Evolutionary conservation across 148 eudicot species (phyloP).

Genomic region (Amaranthus hypochondriacus): DNA sequence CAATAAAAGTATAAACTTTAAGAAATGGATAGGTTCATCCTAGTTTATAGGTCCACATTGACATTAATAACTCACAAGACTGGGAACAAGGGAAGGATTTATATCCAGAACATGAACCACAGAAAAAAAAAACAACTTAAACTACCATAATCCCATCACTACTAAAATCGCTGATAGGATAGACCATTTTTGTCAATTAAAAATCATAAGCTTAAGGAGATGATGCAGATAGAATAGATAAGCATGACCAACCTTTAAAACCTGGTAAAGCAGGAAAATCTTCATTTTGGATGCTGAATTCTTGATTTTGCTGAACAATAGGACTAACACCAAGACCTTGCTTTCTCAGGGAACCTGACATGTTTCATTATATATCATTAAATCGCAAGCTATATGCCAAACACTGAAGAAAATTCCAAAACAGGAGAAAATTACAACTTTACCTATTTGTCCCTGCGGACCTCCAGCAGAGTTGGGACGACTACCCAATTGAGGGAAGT

Average conservation of each 20-base stretch:
- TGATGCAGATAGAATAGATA: background rate
- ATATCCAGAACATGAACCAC: background rate
- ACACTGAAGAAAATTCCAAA: background rate
- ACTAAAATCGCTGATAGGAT: background rate
- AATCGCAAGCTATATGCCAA: conserved; percentile 18
- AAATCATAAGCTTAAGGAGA: conserved; percentile 2
- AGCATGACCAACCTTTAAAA: conserved; percentile 56
- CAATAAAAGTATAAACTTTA: too few relatives aligned
- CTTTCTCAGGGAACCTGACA: conserved; percentile 81
- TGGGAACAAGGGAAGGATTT: background rate
- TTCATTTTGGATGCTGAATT: conserved; percentile 96
- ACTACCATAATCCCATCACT: background rate
- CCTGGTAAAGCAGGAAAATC: conserved; percentile 99
- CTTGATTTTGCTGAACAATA: conserved; percentile 92
- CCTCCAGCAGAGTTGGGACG: conserved; percentile 98
- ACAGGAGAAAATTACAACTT: conserved; percentile 4
- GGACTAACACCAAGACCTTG: conserved; percentile 94
- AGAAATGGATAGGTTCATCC: background rate
- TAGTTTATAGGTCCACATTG: background rate
- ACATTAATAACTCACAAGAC: too few relatives aligned
- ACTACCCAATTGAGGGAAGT: conserved; percentile 87
- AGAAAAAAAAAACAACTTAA: background rate
- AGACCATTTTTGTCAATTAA: conserved; percentile 4
- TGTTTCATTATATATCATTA: conserved; percentile 18
- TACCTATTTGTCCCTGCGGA: conserved; percentile 93